Evolutionary conservation across 148 eudicot genomes (phyloP), one percentile per base, ranked within the genome.

Genomic region (Rhododendron molle): DNA sequence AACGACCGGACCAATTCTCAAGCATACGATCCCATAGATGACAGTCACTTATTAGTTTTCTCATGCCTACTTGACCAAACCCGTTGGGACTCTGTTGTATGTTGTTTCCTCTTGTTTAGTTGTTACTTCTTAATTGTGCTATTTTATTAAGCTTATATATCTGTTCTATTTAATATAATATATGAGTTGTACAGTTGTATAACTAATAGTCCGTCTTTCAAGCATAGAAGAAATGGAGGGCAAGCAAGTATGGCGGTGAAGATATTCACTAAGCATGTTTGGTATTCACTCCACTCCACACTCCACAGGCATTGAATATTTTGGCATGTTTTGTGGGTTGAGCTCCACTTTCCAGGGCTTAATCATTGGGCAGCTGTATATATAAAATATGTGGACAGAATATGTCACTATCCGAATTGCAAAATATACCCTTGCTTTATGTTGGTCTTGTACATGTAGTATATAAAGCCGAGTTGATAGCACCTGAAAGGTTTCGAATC

Each of bases 271-370:
- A 80, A 80, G 76, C 18, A 47, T 67, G 78, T 85, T 80, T 79
- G 50, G 49, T 67, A 80, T 79, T 18, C 83, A 85, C 78, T 85
- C 86, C 54, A 85, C 83, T 85, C 60, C 60, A 54, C 52, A 40
- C 34, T 52, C 76, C 84, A 47, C 49, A 83, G 78, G 78, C 18
- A 73, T 71, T 67, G 73, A 67, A 67, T 67, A 67, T 67, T 10
- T 65, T 11, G 80, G 80, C 87, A 71, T 86, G 87, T 73, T 71
- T 86, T 50, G 78, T 81, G 82, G 82, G 87, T 80, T 85, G 84
- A 85, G 80, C 84, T 81, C 84, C 87, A 34, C 79, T 81, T 81
- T 86, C 84, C 54, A 52, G 84, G 84, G 36, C 50, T 50, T n/a
- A 86, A 86, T 86, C 87, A 86, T 86, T 81, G 80, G 78, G 36